Conservation (phyloP, 1,284 basidiomycete species). For the Ceratobasidium sp. region DNA sequence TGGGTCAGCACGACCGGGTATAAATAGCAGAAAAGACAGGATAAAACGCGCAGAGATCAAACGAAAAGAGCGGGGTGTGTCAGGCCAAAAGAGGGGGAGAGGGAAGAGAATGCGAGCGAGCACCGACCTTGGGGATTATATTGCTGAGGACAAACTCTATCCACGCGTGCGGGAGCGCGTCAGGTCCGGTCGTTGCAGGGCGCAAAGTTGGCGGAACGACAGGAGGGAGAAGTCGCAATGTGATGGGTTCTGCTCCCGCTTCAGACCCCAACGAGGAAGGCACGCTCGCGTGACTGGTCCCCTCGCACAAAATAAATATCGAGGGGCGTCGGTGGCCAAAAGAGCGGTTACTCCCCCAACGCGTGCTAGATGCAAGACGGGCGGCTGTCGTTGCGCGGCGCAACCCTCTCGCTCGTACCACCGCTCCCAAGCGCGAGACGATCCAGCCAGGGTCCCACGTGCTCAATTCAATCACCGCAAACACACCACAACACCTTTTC, state of each 20-base stretch:
- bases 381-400: not conserved
- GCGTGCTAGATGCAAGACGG: not conserved
- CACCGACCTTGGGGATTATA: slow-evolving; percentile 11
- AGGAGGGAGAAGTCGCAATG: not conserved
- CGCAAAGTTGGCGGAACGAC: not conserved
- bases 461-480: slow-evolving; percentile 4
- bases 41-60: not conserved
- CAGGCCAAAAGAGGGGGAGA: not conserved
- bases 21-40: not conserved
- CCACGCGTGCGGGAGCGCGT: slow-evolving; percentile 1
- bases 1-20: slow-evolving; percentile 1
- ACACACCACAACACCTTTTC: slow-evolving; percentile 2
- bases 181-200: slow-evolving; percentile 6
- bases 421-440: not conserved
- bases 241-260: not conserved
- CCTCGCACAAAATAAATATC: not conserved
- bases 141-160: not conserved
- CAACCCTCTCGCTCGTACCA: not conserved
- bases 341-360: not conserved
- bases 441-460: slow-evolving; percentile 33
- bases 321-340: no score
- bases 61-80: no score
- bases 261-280: not conserved
- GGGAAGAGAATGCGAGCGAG: not conserved
- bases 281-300: not conserved